Evolutionary conservation across 2,329 filamentous ascomycete species (phyloP).

Genomic region (Trichocomaceae sp.): DNA sequence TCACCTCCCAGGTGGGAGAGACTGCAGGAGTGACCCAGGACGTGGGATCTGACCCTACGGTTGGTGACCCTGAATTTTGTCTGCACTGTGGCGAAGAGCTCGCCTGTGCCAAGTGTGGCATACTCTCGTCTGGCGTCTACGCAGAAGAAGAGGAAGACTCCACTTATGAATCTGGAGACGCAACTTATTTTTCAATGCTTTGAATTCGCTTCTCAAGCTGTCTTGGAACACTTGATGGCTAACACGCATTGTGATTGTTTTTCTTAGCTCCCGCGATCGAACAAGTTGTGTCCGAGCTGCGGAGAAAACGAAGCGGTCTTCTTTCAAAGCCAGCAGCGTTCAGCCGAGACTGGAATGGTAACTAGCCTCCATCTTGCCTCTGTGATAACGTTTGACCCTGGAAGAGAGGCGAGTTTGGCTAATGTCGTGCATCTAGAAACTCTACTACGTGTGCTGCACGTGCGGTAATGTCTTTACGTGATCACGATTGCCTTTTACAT

Average conservation of each 20-base stretch:
- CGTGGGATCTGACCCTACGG: slow-evolving; percentile 95
- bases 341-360: slow-evolving; percentile 97
- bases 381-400: neutral
- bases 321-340: slow-evolving; percentile 97
- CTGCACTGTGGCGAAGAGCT: slow-evolving; percentile 54
- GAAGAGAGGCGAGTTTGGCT: slow-evolving; percentile 15
- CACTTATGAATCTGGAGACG: slow-evolving; percentile 15
- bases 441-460: slow-evolving; percentile 88
- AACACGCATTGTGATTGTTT: slow-evolving; percentile 12
- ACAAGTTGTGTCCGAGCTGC: slow-evolving; percentile 79
- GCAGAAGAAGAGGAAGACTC: neutral
- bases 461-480: slow-evolving; percentile 76
- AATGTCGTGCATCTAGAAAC: slow-evolving; percentile 54
- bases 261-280: slow-evolving; percentile 77
- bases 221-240: slow-evolving; percentile 18
- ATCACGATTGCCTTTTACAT: slow-evolving; percentile 18
- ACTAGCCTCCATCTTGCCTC: slow-evolving; percentile 31
- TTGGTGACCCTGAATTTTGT: slow-evolving; percentile 62
- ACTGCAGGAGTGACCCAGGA: slow-evolving; percentile 97
- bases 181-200: slow-evolving; percentile 6
- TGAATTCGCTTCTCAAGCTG: slow-evolving; percentile 12
- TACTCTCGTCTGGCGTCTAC: slow-evolving; percentile 20
- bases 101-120: slow-evolving; percentile 48
- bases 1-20: slow-evolving; percentile 86
- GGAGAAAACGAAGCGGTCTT: slow-evolving; percentile 87